These are phyloP conservation scores for Rhizomucor miehei DNA, from an alignment of 371 early-diverging fungal species.

Conservation along the genomic window DNA sequence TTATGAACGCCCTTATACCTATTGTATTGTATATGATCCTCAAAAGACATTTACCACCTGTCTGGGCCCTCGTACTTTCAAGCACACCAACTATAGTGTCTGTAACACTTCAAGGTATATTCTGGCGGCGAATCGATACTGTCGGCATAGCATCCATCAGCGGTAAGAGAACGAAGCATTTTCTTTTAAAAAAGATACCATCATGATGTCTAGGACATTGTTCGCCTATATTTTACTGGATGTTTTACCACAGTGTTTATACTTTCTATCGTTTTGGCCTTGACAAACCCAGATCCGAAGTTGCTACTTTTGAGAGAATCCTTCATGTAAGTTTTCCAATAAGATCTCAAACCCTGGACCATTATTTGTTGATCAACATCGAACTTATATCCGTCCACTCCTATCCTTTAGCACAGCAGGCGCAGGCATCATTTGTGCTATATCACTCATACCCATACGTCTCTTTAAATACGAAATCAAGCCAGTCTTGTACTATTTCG, in stretches of 20 bases:
- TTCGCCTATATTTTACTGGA: no score
- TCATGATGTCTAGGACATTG: no score
- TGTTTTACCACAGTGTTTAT: slow-evolving; percentile 35
- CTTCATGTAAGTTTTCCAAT: slow-evolving; percentile 32
- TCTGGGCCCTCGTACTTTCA: slow-evolving; percentile 42
- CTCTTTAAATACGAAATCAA: slow-evolving; percentile 26
- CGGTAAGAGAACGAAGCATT: slow-evolving; percentile 19
- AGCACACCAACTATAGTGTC: slow-evolving; percentile 39
- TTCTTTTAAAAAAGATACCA: no score
- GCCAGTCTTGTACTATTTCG: slow-evolving; percentile 39
- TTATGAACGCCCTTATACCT: slow-evolving; percentile 39
- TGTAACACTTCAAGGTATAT: slow-evolving; percentile 30
- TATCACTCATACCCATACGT: slow-evolving; percentile 34
- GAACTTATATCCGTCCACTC: no score
- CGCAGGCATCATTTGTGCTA: slow-evolving; percentile 25
- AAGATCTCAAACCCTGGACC: neutral
- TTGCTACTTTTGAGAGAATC: slow-evolving; percentile 49
- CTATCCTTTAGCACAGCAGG: slow-evolving; percentile 22
- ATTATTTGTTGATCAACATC: neutral
- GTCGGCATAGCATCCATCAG: slow-evolving; percentile 36
- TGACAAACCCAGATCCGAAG: slow-evolving; percentile 43
- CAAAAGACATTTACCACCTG: slow-evolving; percentile 30
- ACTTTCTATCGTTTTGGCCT: slow-evolving; percentile 43
- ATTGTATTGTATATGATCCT: slow-evolving; percentile 34
- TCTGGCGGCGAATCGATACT: slow-evolving; percentile 31